Evolutionary conservation across 2,329 filamentous ascomycete species (phyloP), one percentile per base, ranked within the genome.

Genomic region (Aureobasidium sp.): DNA sequence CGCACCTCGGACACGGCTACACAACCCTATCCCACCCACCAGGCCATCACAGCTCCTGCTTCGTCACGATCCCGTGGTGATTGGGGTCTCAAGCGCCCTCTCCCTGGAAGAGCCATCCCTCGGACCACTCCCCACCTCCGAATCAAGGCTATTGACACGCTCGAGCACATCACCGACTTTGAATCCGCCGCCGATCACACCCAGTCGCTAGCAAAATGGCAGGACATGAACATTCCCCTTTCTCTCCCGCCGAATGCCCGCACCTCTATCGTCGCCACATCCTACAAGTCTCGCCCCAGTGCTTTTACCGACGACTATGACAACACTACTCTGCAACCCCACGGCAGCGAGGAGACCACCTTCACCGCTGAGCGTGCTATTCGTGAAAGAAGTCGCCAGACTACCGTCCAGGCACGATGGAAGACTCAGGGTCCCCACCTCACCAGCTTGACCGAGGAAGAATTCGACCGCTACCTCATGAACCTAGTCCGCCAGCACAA

Each of bases 131-230:
- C 91, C 10, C 79, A 89, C 54, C 83, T 96, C 59, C 85, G 90
- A 66, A 77, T 97, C 67, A 86, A 85, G 69, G 83, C 88, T 63
- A 82, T 96, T 65, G 93, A 97, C 77, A 89, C 90, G 2, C 83
- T 86, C 67, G 91, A 97, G 75, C 88, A 91, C 72, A 82, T 97
- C 67, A 96, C 92, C 70, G 91, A 97, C 70, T 97, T 91, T 75
- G 81, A 85, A 65, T 91, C 89, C 41, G 89, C 91, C 0, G 83
- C 87, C 62, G 90, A 96, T 73, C 90, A 96, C 75, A 83, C 86
- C 57, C 78, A 91, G 67, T 91, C 90, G 8, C 78, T 95, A 61
- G 80, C 86, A 71, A 97, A 97, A 78, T 97, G 88, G 78, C 88
- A 91, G 72, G 90, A 96, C 73, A 80, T 97, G 72, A 82, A 84